Evolutionary conservation across 768 basidiomycete species (phyloP).

Genomic region (Lepiota venenata): DNA sequence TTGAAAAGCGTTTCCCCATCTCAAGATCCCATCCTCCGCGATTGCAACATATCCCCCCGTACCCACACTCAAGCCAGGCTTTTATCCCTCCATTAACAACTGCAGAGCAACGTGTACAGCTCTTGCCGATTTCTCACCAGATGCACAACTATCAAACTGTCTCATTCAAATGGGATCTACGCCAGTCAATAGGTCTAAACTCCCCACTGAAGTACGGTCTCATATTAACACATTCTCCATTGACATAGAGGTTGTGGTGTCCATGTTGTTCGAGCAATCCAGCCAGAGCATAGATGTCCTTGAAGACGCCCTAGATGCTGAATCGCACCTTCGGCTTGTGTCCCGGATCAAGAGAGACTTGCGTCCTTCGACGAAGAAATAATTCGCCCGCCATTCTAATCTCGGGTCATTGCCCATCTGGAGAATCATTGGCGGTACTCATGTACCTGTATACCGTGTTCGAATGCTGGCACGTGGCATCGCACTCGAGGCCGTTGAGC

Average conservation of each 20-base stretch:
- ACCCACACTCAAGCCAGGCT: constrained; percentile 20
- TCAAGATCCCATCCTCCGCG: constrained; percentile 12
- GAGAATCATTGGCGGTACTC: neutral
- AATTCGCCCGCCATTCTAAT: neutral
- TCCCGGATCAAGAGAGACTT: neutral
- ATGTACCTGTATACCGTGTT: constrained; percentile 2
- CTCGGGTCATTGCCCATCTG: constrained; percentile 3
- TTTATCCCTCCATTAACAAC: constrained; percentile 28
- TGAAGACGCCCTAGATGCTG: neutral
- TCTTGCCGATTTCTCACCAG: constrained; percentile 16
- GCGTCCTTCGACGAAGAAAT: neutral
- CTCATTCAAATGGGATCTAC: constrained; percentile 13
- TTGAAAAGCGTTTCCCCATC: constrained; percentile 22
- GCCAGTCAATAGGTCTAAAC: constrained; percentile 14
- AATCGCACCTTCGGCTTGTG: neutral
- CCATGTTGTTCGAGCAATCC: neutral
- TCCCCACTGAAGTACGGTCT: constrained; percentile 12
- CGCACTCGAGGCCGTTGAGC: neutral
- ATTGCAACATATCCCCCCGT: constrained; percentile 30
- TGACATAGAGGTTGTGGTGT: neutral
- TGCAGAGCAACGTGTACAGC: constrained; percentile 23
- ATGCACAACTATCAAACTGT: constrained; percentile 28
- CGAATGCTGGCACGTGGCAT: constrained; percentile 1
- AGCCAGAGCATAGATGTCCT: neutral
- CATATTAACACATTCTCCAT: neutral